These are phyloP conservation scores for Zymoseptoria ardabiliae DNA, from an alignment of 2,329 filamentous ascomycete genomes.

Conservation along the genomic window DNA sequence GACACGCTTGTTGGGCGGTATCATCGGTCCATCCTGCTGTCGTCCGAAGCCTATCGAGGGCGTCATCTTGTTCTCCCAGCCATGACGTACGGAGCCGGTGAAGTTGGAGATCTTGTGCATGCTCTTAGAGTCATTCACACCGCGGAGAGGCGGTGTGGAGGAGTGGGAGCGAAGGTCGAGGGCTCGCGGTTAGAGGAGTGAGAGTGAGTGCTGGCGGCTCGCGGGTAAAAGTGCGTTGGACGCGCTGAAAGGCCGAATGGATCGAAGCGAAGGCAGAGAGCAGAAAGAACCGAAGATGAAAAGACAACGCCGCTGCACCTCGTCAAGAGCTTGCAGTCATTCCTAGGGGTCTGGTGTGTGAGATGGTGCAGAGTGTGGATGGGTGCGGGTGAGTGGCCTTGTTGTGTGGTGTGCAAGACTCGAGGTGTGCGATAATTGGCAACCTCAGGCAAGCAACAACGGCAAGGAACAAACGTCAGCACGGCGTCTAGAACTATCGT, in stretches of 20 bases:
- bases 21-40: conserved; percentile 13
- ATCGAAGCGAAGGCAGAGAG: conserved; percentile 5
- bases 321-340: conserved; percentile 19
- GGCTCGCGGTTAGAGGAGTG: conserved; percentile 4
- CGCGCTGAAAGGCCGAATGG: conserved; percentile 4
- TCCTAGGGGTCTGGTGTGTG: conserved; percentile 8
- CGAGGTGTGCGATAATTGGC: not conserved
- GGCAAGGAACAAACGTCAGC: not conserved
- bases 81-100: conserved; percentile 58
- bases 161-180: conserved; percentile 2
- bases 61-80: conserved; percentile 58
- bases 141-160: conserved; percentile 6
- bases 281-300: conserved; percentile 8
- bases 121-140: conserved; percentile 18
- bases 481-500: too few relatives aligned
- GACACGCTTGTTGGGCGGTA: conserved; percentile 42
- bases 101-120: conserved; percentile 66
- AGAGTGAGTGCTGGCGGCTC: conserved; percentile 4
- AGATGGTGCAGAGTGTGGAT: conserved; percentile 8
- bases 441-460: not conserved
- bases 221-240: conserved; percentile 1
- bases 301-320: conserved; percentile 14
- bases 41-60: conserved; percentile 50
- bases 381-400: not conserved
- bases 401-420: not conserved